phyloP scores from a whole-genome alignment of 2,329 filamentous ascomycete genomes.

The Aspergillus pseudotamarii region DNA sequence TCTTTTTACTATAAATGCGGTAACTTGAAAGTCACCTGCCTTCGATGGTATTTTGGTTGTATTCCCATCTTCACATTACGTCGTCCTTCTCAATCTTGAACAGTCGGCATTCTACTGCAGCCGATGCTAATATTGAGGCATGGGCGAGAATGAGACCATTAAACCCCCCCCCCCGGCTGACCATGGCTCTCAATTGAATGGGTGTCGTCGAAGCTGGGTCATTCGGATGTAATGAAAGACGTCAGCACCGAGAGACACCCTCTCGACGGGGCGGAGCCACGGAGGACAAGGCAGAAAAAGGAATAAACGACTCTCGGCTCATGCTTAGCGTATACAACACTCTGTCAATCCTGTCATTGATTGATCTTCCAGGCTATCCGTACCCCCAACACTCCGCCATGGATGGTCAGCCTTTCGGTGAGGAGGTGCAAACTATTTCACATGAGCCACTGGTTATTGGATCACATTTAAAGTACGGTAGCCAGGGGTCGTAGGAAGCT shows the following conservation, averaged over 20 bases:
- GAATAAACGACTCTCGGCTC: background rate
- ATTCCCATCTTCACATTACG: background rate
- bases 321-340: background rate
- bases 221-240: slow-evolving; percentile 4
- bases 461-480: background rate
- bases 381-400: background rate
- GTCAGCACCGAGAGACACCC: background rate
- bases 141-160: background rate
- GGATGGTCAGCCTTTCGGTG: slow-evolving; percentile 1
- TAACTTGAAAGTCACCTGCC: background rate
- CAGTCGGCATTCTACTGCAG: background rate
- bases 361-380: background rate
- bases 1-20: background rate
- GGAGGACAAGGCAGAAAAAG: background rate
- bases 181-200: background rate
- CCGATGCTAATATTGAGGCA: background rate
- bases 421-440: background rate
- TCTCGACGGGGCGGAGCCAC: background rate
- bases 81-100: background rate
- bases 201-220: background rate
- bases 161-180: background rate
- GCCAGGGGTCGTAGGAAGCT: background rate
- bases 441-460: background rate
- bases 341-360: background rate
- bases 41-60: background rate